Conservation (phyloP, 345 rosid genomes). For the Eucalyptus shirleyi region DNA sequence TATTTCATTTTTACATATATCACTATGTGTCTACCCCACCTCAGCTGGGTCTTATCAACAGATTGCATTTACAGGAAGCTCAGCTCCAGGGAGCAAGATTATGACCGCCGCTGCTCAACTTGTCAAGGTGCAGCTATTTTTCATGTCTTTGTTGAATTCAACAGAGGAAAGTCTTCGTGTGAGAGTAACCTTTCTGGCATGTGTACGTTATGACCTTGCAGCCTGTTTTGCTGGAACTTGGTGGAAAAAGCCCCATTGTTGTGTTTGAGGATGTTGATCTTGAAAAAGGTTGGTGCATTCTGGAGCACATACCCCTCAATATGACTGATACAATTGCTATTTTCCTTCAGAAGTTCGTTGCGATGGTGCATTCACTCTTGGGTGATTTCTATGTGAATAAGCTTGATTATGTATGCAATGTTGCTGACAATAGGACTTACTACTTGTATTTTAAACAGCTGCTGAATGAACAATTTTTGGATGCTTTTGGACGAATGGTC, state of each 20-base stretch:
- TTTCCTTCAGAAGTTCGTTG: background rate
- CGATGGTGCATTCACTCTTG: background rate
- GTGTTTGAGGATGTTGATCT: conserved; percentile 92
- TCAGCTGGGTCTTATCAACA: background rate
- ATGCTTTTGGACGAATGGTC: conserved; percentile 97
- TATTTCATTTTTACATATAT: no score
- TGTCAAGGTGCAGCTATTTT: conserved; percentile 46
- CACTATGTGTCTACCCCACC: no score
- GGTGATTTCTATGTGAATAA: background rate
- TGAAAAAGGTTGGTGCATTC: background rate
- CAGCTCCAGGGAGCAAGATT: conserved; percentile 68
- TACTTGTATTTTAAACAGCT: conserved; percentile 23
- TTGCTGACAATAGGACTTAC: background rate
- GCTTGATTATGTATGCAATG: background rate
- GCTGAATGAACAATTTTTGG: conserved; percentile 86
- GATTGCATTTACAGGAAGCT: conserved; percentile 95
- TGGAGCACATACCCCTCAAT: background rate
- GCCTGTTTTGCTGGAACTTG: conserved; percentile 92
- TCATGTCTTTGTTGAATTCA: background rate
- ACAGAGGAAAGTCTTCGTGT: background rate
- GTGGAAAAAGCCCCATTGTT: conserved; percentile 91
- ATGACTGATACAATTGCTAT: background rate
- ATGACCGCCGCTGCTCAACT: conserved; percentile 76
- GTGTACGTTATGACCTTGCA: conserved; percentile 13
- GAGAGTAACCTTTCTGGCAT: background rate